Percentiles rank a stretch among this genome's conserved stretches.
phyloP scores from a whole-genome alignment of 2,329 filamentous ascomycete species.

The Leptographium wingfieldii region DNA sequence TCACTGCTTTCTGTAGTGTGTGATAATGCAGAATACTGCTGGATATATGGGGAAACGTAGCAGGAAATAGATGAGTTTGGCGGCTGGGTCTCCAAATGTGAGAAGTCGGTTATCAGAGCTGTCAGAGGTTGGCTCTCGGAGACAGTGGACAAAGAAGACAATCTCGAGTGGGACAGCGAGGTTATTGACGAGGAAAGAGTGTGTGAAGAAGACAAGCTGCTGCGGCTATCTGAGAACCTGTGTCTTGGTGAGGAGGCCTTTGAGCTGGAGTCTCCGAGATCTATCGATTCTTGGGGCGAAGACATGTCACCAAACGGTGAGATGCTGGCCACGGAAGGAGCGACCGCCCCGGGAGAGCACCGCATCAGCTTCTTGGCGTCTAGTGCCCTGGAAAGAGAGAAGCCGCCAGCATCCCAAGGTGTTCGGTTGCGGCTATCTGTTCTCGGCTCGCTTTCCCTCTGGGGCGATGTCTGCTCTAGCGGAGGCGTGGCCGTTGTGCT shows the following conservation, averaged over 20 bases:
- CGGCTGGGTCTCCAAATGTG: conserved; percentile 20
- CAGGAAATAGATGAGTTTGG: not conserved
- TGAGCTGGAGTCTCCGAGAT: conserved; percentile 15
- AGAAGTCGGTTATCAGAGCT: conserved; percentile 23
- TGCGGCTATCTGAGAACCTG: conserved; percentile 37
- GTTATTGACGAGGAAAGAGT: conserved; percentile 27
- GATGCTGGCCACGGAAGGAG: not conserved
- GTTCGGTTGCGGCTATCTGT: conserved; percentile 25
- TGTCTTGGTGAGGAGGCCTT: conserved; percentile 25
- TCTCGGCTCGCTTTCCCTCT: conserved; percentile 18
- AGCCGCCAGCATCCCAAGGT: conserved; percentile 39
- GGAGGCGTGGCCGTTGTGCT: conserved; percentile 22
- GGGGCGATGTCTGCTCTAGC: conserved; percentile 16
- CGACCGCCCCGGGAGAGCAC: conserved; percentile 7
- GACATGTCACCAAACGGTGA: not conserved
- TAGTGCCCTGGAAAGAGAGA: conserved; percentile 29
- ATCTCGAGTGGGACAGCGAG: conserved; percentile 36
- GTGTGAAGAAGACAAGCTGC: conserved; percentile 39
- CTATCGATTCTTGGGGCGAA: not conserved
- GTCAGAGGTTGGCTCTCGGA: conserved; percentile 26
- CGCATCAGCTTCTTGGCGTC: conserved; percentile 26
- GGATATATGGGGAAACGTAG: not conserved
- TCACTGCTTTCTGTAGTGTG: not conserved
- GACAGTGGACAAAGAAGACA: conserved; percentile 41
- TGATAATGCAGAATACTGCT: conserved; percentile 7